phyloP scores from a whole-genome alignment of 169 alveolate species.

The Plasmodium cynomolgi region DNA sequence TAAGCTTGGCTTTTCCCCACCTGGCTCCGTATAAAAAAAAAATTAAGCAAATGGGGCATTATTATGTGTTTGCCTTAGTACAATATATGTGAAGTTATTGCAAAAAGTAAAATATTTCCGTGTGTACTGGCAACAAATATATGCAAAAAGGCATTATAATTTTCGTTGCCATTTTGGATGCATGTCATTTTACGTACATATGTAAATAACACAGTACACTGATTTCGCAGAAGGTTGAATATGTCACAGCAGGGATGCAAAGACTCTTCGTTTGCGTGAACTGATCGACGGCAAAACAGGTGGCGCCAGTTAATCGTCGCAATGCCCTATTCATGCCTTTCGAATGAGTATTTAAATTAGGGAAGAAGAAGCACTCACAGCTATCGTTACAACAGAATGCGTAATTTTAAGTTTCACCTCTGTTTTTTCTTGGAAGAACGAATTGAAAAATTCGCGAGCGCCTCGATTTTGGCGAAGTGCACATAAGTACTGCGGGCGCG shows the following conservation, averaged over 20 bases:
- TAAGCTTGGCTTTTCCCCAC: neutral
- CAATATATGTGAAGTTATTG: neutral
- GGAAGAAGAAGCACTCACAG: neutral
- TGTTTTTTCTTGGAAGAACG: neutral
- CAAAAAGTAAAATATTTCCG: neutral
- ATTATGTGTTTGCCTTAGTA: neutral
- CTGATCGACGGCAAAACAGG: neutral
- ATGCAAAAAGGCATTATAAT: neutral
- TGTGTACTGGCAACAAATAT: neutral
- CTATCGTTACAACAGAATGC: neutral
- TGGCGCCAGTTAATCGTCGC: neutral
- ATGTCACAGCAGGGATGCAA: neutral
- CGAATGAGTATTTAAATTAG: neutral
- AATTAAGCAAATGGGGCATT: neutral
- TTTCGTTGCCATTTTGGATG: neutral
- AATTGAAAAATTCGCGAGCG: neutral
- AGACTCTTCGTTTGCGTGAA: neutral
- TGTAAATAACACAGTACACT: neutral
- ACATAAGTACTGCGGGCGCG: neutral
- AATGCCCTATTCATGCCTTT: neutral
- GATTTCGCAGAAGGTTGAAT: neutral
- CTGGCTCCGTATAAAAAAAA: neutral
- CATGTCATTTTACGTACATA: neutral
- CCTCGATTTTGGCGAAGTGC: constrained; percentile 1
- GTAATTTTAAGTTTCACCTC: neutral